phyloP scores from a whole-genome alignment of 2,329 filamentous ascomycete genomes.

The Colletotrichum chlorophyti region DNA sequence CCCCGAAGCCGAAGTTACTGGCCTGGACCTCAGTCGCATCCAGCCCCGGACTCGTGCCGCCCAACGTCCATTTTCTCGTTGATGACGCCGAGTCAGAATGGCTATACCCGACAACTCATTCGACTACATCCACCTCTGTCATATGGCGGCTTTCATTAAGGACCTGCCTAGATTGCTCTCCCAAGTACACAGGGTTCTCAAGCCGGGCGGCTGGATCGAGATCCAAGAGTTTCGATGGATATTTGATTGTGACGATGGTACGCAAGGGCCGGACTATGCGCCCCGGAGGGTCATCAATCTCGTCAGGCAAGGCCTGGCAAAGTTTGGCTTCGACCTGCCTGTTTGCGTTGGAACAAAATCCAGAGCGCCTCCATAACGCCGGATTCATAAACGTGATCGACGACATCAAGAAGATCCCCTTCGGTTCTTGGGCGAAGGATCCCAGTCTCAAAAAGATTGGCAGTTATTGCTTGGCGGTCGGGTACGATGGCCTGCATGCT shows the following conservation, averaged over 20 bases:
- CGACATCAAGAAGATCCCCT: conserved; percentile 41
- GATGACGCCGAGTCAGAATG: conserved; percentile 49
- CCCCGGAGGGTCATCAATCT: too few relatives aligned
- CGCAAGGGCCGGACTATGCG: too few relatives aligned
- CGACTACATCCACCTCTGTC: conserved; percentile 48
- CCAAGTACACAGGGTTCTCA: conserved; percentile 48
- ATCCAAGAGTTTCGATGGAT: conserved; percentile 48
- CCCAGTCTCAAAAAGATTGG: conserved; percentile 32
- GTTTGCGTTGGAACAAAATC: too few relatives aligned
- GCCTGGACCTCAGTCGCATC: conserved; percentile 14
- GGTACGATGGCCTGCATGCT: conserved; percentile 40
- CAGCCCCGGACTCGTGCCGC: conserved; percentile 43
- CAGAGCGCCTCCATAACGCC: too few relatives aligned
- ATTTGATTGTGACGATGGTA: conserved; percentile 48
- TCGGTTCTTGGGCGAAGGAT: conserved; percentile 39
- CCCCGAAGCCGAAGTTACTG: conserved; percentile 5
- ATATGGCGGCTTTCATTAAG: conserved; percentile 42
- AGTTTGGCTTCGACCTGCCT: too few relatives aligned
- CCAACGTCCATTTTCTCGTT: conserved; percentile 55
- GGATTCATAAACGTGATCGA: conserved; percentile 45
- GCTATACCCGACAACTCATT: conserved; percentile 49
- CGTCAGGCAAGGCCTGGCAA: too few relatives aligned
- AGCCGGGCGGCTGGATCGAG: conserved; percentile 52
- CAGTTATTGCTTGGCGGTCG: background rate
- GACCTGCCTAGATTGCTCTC: conserved; percentile 47